Conservation (phyloP, 2,329 filamentous ascomycete species). For the Davidsoniella eucalypti region DNA sequence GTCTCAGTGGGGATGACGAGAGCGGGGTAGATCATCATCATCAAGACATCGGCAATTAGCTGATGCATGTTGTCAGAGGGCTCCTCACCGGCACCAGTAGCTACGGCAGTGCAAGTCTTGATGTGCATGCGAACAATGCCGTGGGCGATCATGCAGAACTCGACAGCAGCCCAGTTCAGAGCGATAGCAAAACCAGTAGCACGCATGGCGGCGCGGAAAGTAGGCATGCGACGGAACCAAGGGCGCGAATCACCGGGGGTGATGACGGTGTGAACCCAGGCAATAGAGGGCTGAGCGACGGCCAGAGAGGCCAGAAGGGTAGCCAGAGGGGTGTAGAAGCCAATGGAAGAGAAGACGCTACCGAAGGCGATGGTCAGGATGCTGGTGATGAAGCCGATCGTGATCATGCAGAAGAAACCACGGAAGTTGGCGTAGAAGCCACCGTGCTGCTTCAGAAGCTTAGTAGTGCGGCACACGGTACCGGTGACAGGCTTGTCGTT, state of each 20-base stretch:
- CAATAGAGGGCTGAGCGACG: constrained; percentile 46
- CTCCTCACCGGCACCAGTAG: constrained; percentile 23
- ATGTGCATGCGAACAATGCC: constrained; percentile 23
- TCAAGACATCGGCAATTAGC: constrained; percentile 21
- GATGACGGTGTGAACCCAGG: constrained; percentile 79
- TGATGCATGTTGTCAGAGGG: constrained; percentile 12
- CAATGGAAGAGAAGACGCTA: constrained; percentile 28
- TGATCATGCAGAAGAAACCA: constrained; percentile 39
- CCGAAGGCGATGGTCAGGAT: constrained; percentile 27
- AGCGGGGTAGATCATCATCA: constrained; percentile 28
- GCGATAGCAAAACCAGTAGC: constrained; percentile 53
- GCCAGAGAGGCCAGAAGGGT: constrained; percentile 36
- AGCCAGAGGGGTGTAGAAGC: constrained; percentile 18
- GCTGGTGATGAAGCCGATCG: constrained; percentile 26
- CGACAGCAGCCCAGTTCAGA: constrained; percentile 41
- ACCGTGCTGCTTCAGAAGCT: constrained; percentile 41
- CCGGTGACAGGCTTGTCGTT: constrained; percentile 29
- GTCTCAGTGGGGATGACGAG: constrained; percentile 61
- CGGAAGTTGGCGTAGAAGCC: constrained; percentile 53
- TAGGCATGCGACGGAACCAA: constrained; percentile 55
- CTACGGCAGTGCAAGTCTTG: constrained; percentile 20
- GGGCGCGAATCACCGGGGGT: constrained; percentile 44
- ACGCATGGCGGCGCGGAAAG: constrained; percentile 45
- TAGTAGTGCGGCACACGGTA: constrained; percentile 33
- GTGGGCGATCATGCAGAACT: constrained; percentile 33